These are phyloP conservation scores for Suillus decipiens DNA, from an alignment of 768 basidiomycete genomes.

Conservation along the genomic window DNA sequence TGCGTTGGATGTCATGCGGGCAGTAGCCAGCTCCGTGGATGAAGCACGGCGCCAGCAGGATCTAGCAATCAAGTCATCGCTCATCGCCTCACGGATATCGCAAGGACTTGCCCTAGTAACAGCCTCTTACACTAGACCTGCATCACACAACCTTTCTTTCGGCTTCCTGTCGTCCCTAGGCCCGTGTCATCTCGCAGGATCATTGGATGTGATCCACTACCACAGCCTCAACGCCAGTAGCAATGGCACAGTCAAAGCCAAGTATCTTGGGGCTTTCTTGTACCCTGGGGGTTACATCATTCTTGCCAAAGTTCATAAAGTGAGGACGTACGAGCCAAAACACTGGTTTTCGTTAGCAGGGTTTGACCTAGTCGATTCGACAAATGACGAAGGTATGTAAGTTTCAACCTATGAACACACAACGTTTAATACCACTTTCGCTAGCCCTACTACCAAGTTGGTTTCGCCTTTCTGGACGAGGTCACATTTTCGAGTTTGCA, in stretches of 20 bases:
- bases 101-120: conserved; percentile 34
- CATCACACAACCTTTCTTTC: conserved; percentile 44
- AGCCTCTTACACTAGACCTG: conserved; percentile 30
- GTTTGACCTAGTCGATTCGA: conserved; percentile 69
- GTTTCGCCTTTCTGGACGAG: conserved; percentile 69
- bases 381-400: conserved; percentile 74
- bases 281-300: conserved; percentile 86
- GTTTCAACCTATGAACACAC: background rate
- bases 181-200: conserved; percentile 77
- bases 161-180: conserved; percentile 77
- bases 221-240: conserved; percentile 45
- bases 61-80: conserved; percentile 60
- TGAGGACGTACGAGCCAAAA: conserved; percentile 78
- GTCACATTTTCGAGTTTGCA: conserved; percentile 83
- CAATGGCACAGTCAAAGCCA: conserved; percentile 62
- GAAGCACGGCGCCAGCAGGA: conserved; percentile 75
- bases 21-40: conserved; percentile 76
- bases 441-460: conserved; percentile 79
- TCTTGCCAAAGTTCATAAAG: conserved; percentile 82
- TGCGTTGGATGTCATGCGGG: conserved; percentile 71
- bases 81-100: conserved; percentile 68
- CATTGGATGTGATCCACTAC: conserved; percentile 85
- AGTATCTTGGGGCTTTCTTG: conserved; percentile 89
- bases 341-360: conserved; percentile 85
- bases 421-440: conserved; percentile 4